Base-by-base conservation (phyloP, 1,139 yeast genomes). In the Candida buenavistaensis region DNA sequence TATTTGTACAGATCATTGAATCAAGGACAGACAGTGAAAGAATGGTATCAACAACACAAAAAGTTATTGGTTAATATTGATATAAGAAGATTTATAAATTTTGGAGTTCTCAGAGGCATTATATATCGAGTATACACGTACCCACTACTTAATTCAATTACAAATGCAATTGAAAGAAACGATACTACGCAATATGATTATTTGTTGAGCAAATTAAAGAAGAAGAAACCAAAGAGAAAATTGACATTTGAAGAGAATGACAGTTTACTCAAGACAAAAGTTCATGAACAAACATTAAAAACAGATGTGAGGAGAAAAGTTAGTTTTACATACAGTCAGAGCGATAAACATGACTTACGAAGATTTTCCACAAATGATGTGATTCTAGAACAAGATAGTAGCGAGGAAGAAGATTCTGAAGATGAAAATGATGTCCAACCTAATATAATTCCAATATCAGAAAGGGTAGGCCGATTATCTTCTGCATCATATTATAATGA, bases 31-130 rank as follows among this genome's bases (percentile, higher is more conserved):
- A 74, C 87, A 0, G 69, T 94, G 4, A 78, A 80, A 45, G 89
- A 84, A 26, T 94, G 98, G 97, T 86, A 79, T 53, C 38, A 59
- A 2, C 70, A 78, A 43, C 84, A 94, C 52, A 71, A 69, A 26
- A 73, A 75, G 31, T 60, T 67, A 6, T 61, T 94, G 20, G 62
- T 50, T 13, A 75, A 78, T 46, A 78, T 94, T 26, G 98, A 94
- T 56, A 68, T 92, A 2, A 68, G 97, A 41, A 64, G 96, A 33
- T 87, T 94, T 50, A 68, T 92, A 11, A 80, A 89, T 19, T 94
- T 90, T 66, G 99, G 98, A 0, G 73, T 88, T 3, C 66, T 88
- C 24, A 75, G 88, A 43, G 89, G 95, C 1, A 56, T 94, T 6
- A 82, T 94, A 12, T 89, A 89, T 55, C 63, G 97, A 34, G 86